A percentile compares a stretch with the other conserved stretches of the same genome.
phyloP scores from a whole-genome alignment of 768 basidiomycete genomes.

The Hemileccinum impolitum region DNA sequence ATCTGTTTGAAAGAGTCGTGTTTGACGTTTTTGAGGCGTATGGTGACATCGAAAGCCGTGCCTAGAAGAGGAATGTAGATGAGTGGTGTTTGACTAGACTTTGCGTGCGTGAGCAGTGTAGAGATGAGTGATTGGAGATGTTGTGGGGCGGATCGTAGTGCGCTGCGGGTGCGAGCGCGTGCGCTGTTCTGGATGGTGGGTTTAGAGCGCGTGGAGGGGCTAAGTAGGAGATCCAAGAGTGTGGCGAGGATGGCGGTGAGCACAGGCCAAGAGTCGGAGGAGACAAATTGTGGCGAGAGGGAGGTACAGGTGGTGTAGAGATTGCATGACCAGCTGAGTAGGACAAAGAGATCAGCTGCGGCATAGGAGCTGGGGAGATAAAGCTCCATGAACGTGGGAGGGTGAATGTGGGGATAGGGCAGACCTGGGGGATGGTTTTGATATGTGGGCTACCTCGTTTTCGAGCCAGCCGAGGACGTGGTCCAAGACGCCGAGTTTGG shows the following conservation, averaged over 20 bases:
- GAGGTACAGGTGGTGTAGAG: conserved; percentile 54
- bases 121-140: conserved; percentile 49
- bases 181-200: conserved; percentile 58
- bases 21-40: conserved; percentile 50
- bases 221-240: conserved; percentile 57
- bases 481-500: conserved; percentile 51
- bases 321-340: conserved; percentile 68
- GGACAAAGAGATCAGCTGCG: conserved; percentile 59
- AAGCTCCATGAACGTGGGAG: neutral
- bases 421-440: conserved; percentile 57
- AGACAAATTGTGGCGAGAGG: conserved; percentile 42
- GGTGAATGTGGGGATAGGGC: conserved; percentile 17
- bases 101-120: conserved; percentile 50
- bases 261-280: conserved; percentile 46
- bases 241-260: conserved; percentile 57
- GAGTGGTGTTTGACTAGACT: conserved; percentile 43
- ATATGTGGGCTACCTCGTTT: conserved; percentile 57
- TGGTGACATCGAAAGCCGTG: conserved; percentile 63
- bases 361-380: conserved; percentile 45
- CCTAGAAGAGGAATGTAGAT: conserved; percentile 55
- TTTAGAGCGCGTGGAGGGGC: conserved; percentile 51
- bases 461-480: conserved; percentile 76
- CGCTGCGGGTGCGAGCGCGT: conserved; percentile 58
- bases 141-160: conserved; percentile 59
- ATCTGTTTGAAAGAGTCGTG: conserved; percentile 41